Evolutionary conservation across 2,329 filamentous ascomycete species (phyloP).

Genomic region (Verticillium isaacii): DNA sequence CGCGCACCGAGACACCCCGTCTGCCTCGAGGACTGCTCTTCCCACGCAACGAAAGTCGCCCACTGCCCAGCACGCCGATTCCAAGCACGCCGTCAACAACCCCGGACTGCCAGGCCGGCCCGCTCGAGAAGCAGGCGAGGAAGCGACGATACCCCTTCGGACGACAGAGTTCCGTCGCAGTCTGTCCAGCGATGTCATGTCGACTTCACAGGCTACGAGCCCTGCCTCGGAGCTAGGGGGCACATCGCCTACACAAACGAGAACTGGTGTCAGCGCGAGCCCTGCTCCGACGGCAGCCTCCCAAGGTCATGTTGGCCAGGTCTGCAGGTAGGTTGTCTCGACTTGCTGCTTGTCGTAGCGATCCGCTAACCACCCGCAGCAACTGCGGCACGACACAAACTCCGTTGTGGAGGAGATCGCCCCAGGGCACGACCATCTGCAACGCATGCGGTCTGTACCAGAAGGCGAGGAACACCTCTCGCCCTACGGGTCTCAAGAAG

Average conservation of each 20-base stretch:
- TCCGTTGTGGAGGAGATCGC: slow-evolving; percentile 89
- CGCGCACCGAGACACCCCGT: slow-evolving; percentile 7
- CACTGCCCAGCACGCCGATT: not conserved
- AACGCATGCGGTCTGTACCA: slow-evolving; percentile 95
- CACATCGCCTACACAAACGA: slow-evolving; percentile 6
- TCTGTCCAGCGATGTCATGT: slow-evolving; percentile 11
- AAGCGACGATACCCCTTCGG: not conserved
- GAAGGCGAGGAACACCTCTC: slow-evolving; percentile 86
- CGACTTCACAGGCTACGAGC: slow-evolving; percentile 10
- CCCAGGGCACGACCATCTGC: slow-evolving; percentile 90
- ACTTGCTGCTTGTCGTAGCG: not conserved
- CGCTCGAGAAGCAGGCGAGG: not conserved
- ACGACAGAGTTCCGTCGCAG: slow-evolving; percentile 2
- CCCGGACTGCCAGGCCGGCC: not conserved
- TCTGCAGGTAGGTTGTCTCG: slow-evolving; percentile 59
- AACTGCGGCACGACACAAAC: slow-evolving; percentile 95
- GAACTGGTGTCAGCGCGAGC: slow-evolving; percentile 7
- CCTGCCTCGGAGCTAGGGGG: slow-evolving; percentile 9
- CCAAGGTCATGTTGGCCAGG: slow-evolving; percentile 50
- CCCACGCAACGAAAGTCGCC: slow-evolving; percentile 13
- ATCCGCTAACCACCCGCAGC: slow-evolving; percentile 42
- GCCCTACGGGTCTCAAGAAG: slow-evolving; percentile 90
- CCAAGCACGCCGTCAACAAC: not conserved
- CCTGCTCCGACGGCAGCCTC: slow-evolving; percentile 8
- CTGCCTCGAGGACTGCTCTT: slow-evolving; percentile 11